Base-by-base conservation (phyloP, 2,329 filamentous ascomycete species). In the Anthostomella pinea region DNA sequence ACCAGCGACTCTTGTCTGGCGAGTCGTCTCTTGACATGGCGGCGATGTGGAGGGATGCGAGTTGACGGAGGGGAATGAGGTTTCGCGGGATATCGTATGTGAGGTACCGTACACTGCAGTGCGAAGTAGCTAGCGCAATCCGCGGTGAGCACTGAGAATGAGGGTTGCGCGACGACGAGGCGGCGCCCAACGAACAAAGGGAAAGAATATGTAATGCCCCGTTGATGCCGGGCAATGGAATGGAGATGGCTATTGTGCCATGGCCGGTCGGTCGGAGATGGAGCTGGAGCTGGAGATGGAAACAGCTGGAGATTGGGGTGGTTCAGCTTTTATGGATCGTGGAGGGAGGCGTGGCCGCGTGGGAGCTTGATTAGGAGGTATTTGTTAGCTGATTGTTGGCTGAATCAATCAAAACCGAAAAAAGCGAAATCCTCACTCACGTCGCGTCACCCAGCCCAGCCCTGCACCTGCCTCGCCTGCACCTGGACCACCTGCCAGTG, bases 21-120 rank as follows among this genome's bases (percentile, higher is more conserved):
- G 52, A 51, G 14, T 35, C 50, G 7, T 51, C 53, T 41, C 53
- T 52, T 9, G 55, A 58, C n/a, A 51, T 49, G 52, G 56, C 56
- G 32, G 38, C 18, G 34, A 41, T 14, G 39, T 16, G 30, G 47
- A 34, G 29, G 20, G 8, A 13, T 33, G 17, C 33, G 26, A 17
- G 28, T 13, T 27, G 36, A 38, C 13, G 33, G 29, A 13, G 22
- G 21, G 13, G 11, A 21, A 23, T 6, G 18, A 13, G 8, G 13
- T 10, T 14, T n/a, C 6, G 5, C 6, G 24, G n/a, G 15, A 14
- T 14, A 13, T 6, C 15, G n/a, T 10, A 11, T 13, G 21, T 26
- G 24, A 14, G n/a, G 24, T 10, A n/a, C 11, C 6, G 24, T 26
- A 26, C 11, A 26, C n/a, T 6, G 24, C 11, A n/a, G 24, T 14